These are phyloP conservation scores for Purshia tridentata DNA, from an alignment of 306 rosid species.

Conservation along the genomic window DNA sequence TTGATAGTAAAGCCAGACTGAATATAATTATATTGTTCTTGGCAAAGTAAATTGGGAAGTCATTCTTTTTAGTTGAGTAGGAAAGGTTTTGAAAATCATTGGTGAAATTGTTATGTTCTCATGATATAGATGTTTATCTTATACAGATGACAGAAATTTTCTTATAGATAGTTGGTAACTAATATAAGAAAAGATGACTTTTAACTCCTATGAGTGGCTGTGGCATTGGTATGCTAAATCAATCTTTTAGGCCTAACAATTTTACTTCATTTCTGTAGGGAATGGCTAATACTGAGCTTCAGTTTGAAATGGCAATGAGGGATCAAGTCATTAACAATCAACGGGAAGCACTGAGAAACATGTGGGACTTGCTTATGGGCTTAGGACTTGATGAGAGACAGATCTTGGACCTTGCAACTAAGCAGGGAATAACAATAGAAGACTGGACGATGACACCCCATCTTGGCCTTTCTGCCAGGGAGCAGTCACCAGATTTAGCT, in stretches of 20 bases:
- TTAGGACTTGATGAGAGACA: slow-evolving; percentile 53
- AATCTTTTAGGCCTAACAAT: slow-evolving; percentile 5
- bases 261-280: slow-evolving; percentile 32
- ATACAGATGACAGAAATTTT: background rate
- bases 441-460: slow-evolving; percentile 39
- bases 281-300: slow-evolving; percentile 64
- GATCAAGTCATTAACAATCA: slow-evolving; percentile 63
- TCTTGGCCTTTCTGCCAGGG: slow-evolving; percentile 36
- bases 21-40: background rate
- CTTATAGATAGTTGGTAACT: background rate
- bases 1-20: background rate
- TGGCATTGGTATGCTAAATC: background rate
- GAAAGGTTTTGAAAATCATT: slow-evolving; percentile 4
- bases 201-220: background rate
- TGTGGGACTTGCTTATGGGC: slow-evolving; percentile 61
- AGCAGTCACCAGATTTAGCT: slow-evolving; percentile 31
- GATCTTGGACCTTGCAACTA: slow-evolving; percentile 49
- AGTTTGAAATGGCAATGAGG: slow-evolving; percentile 65
- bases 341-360: slow-evolving; percentile 46
- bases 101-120: background rate
- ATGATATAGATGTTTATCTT: background rate
- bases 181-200: background rate
- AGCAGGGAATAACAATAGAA: slow-evolving; percentile 56
- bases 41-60: slow-evolving; percentile 3
- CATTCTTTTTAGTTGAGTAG: background rate